Evolutionary conservation across 148 eudicot species (phyloP), one percentile per base, ranked within the genome.

Genomic region (Arbutus unedo): DNA sequence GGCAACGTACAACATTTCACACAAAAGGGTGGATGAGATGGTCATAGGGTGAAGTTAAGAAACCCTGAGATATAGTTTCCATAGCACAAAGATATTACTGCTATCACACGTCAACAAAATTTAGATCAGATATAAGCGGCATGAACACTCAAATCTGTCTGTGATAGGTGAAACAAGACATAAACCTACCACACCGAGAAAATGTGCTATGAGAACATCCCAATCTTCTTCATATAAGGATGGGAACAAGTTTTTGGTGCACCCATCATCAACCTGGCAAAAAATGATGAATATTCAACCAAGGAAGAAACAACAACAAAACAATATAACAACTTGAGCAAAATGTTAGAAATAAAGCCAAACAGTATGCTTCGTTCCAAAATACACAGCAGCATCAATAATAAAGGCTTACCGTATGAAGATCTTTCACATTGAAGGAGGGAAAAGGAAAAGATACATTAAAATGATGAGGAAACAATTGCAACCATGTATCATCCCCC

Each of bases 401-500:
- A 49, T 23, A 14, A 64, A 79, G 31, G 57, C 72, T 81, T 93
- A 96, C 99, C 91, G 99, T 96, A 81, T 96, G 90, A 80, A 96
- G 92, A 87, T 96, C 99, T 91, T 92, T 96, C 60, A 96, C 99
- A 86, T 94, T 96, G 70, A 96, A 96, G 59, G 99, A 96, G 38
- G 99, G 99, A 66, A 87, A 96, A 43, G 99, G 98, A 87, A 90
- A 94, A 84, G 98, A 93, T 80, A 70, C 87, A 80, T 90, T 86
- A 82, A 96, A 96, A 86, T 96, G 99, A 79, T 91, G 87, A 64
- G 99, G 99, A 84, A 96, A 96, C 87, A 94, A 81, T 84, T 96
- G 98, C 88, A 91, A 64, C 99, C 99, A 96, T 23, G 99, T 96
- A 86, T 96, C 99, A 88, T 96, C 99, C 82, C 99, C 99, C 99